phyloP scores from a whole-genome alignment of 1,284 basidiomycete species.

The Malassezia cuniculi region DNA sequence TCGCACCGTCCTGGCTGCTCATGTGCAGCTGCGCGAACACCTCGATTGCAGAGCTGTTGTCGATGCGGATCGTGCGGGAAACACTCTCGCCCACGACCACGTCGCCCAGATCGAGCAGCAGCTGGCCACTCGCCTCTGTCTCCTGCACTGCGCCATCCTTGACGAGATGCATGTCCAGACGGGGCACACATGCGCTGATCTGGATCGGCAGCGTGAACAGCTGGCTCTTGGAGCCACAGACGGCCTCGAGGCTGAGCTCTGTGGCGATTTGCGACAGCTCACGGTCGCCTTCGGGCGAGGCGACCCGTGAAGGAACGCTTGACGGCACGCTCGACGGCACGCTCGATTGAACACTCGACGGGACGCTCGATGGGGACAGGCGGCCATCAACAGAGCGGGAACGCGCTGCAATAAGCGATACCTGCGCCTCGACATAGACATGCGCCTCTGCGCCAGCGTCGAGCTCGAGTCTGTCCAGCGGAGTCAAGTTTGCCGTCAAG shows the following conservation, averaged over 20 bases:
- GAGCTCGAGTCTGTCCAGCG: conserved; percentile 26
- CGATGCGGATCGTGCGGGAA: conserved; percentile 20
- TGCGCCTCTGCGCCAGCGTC: conserved; percentile 21
- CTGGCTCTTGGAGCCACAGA: no score
- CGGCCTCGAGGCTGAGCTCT: not conserved
- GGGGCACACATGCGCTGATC: conserved; percentile 11
- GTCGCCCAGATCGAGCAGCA: conserved; percentile 40
- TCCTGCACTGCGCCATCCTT: no score
- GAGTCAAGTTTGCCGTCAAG: conserved; percentile 33
- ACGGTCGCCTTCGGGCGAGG: no score
- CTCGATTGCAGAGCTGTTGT: conserved; percentile 35
- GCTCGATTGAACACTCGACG: no score
- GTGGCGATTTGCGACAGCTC: not conserved
- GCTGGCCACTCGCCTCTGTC: no score
- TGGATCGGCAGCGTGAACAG: conserved; percentile 17
- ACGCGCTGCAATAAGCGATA: conserved; percentile 23
- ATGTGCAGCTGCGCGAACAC: conserved; percentile 33
- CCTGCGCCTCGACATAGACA: conserved; percentile 29
- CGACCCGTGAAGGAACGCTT: no score
- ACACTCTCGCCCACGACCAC: conserved; percentile 32
- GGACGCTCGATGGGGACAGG: conserved; percentile 12
- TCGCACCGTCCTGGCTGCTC: conserved; percentile 36
- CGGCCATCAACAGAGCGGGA: conserved; percentile 5
- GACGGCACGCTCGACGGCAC: no score
- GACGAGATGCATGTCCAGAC: no score